Percentiles rank a stretch among this genome's conserved stretches.
These are phyloP conservation scores for Proteromonas lacertae DNA, from an alignment of 352 stramenopile species.

Conservation along the genomic window DNA sequence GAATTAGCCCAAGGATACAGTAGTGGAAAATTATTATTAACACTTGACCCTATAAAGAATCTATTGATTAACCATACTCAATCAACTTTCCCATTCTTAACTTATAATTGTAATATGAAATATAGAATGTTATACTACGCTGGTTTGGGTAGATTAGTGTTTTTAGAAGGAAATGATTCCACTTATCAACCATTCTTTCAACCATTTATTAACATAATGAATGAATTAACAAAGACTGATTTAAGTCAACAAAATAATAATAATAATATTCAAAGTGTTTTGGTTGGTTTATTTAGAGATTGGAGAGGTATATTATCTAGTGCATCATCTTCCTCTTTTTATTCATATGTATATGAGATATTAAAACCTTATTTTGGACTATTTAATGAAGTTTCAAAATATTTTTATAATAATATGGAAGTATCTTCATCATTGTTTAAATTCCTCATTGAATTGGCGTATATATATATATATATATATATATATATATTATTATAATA, in stretches of 20 bases:
- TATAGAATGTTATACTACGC: conserved; percentile 85
- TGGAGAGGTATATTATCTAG: conserved; percentile 69
- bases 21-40: conserved; percentile 75
- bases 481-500: conserved; percentile 9
- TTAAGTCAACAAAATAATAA: neutral
- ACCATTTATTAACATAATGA: conserved; percentile 13
- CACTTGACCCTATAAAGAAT: conserved; percentile 78
- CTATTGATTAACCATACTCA: conserved; percentile 73
- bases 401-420: conserved; percentile 45
- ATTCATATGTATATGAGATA: conserved; percentile 82
- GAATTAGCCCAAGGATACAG: conserved; percentile 82
- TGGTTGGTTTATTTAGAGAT: conserved; percentile 81
- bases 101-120: conserved; percentile 15
- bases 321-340: conserved; percentile 74
- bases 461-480: neutral
- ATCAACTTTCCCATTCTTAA: conserved; percentile 81
- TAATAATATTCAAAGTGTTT: conserved; percentile 23
- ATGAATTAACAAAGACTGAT: neutral
- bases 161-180: conserved; percentile 67
- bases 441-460: conserved; percentile 60
- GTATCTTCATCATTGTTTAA: conserved; percentile 81
- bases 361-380: conserved; percentile 82
- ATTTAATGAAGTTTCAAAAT: conserved; percentile 58
- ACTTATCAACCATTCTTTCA: conserved; percentile 82
- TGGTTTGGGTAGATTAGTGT: conserved; percentile 69